A percentile compares a stretch with the other conserved stretches of the same genome.
phyloP scores from a whole-genome alignment of 129 eudicot species.

The Saussurea involucrata region DNA sequence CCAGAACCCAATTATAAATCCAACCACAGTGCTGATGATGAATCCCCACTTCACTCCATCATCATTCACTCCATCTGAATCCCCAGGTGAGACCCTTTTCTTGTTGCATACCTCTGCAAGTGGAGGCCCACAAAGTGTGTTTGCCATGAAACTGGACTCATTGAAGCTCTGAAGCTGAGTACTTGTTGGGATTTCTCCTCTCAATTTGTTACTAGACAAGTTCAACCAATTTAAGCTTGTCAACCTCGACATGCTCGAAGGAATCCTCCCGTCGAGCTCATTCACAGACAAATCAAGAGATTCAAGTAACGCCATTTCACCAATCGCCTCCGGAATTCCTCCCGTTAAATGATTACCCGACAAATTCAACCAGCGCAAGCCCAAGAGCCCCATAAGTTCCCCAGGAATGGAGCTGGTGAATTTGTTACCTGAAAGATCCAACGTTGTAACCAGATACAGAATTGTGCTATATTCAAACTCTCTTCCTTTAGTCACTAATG shows the following conservation, averaged over 20 bases:
- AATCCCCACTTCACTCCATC: constrained; percentile 19
- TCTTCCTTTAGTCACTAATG: constrained; percentile 24
- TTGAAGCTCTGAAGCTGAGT: constrained; percentile 9
- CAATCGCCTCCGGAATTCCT: constrained; percentile 29
- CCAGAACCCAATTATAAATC: constrained; percentile 35
- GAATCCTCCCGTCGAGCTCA: constrained; percentile 24
- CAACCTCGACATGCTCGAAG: constrained; percentile 10
- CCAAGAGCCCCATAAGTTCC: constrained; percentile 22
- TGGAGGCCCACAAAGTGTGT: constrained; percentile 25
- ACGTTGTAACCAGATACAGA: constrained; percentile 8
- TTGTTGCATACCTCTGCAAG: neutral
- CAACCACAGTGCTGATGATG: constrained; percentile 21
- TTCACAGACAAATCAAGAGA: constrained; percentile 36
- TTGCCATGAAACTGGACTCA: constrained; percentile 19
- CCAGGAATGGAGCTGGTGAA: constrained; percentile 26
- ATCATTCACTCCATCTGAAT: neutral
- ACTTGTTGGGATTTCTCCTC: constrained; percentile 27
- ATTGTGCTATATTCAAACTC: neutral
- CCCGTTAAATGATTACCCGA: constrained; percentile 33
- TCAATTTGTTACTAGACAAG: constrained; percentile 11
- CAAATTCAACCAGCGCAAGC: constrained; percentile 27
- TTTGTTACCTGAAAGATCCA: constrained; percentile 38
- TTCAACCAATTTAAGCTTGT: constrained; percentile 13
- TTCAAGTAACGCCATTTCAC: constrained; percentile 24
- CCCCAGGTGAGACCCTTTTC: neutral